Evolutionary conservation across 352 stramenopile species (phyloP), one percentile per base, ranked within the genome.

Genomic region (Globisporangium emineosum): DNA sequence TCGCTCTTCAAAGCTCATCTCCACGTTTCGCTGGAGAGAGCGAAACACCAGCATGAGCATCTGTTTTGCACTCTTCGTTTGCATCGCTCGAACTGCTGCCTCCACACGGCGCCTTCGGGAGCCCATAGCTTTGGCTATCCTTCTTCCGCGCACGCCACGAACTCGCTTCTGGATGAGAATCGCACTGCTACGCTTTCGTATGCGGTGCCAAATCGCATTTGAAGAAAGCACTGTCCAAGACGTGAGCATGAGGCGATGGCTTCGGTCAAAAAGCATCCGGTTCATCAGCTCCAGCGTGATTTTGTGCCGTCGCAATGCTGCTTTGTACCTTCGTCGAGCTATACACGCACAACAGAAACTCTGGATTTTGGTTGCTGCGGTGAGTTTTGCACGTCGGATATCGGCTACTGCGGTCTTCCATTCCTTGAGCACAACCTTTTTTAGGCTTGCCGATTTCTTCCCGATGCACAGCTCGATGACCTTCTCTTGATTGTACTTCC

Each of bases 231-330:
- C 67, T 2, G 61, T 74, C 82, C 79, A 91, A 17, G 32, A 68
- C 23, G 12, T 60, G 12, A 70, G 40, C 17, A 88, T 29, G 15
- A 49, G 57, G 21, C 76, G 70, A 9, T 68, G 63, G 8, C 32
- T 72, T 6, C 77, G 79, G 37, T 77, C 71, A 9, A 67, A 74
- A 17, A 88, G 25, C 37, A 89, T 69, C 0, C 60, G 60, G 43
- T 83, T 70, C 77, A 88, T 88, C 27, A 83, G 66, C 17, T 78
- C 72, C 3, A 65, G 78, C 23, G 82, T 79, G 32, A 77, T 49
- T n/a, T 73, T 59, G 50, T 88, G 78, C 7, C 77, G 75, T 5
- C 54, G 67, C 15, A 89, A 53, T 40, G 82, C 78, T 8, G 60
- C 43, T n/a, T 59, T 63, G 57, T 83, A 81, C 21, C 67, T 74